Percentiles rank a stretch among this genome's conserved stretches.
These are phyloP conservation scores for Penicillium verrucosum DNA, from an alignment of 2,329 filamentous ascomycete genomes.

Conservation along the genomic window DNA sequence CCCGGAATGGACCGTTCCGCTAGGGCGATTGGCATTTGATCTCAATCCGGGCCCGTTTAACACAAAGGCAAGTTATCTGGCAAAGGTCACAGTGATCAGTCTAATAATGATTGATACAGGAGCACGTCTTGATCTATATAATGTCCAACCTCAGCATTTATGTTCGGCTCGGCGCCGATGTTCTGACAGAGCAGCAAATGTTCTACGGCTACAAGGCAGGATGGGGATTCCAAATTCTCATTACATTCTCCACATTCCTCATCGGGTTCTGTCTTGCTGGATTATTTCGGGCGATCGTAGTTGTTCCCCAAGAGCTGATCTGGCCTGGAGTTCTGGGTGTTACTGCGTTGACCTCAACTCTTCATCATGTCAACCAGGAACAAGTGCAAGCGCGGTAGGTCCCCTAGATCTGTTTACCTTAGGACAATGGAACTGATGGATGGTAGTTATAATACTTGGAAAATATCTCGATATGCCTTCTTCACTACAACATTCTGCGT, in stretches of 20 bases:
- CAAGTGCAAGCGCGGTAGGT: constrained; percentile 38
- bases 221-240: constrained; percentile 31
- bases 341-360: constrained; percentile 64
- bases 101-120: constrained; percentile 9
- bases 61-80: constrained; percentile 22
- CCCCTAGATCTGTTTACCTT: constrained; percentile 15
- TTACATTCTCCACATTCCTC: constrained; percentile 64
- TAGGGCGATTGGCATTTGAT: constrained; percentile 38
- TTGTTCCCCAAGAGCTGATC: constrained; percentile 57
- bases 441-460: constrained; percentile 40
- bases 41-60: constrained; percentile 34
- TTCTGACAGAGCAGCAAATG: constrained; percentile 29
- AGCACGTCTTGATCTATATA: constrained; percentile 27
- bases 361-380: constrained; percentile 58
- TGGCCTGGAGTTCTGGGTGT: constrained; percentile 53
- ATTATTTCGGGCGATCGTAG: constrained; percentile 59
- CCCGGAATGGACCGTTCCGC: constrained; percentile 19
- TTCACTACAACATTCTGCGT: constrained; percentile 18
- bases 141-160: constrained; percentile 32
- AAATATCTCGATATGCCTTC: constrained; percentile 33
- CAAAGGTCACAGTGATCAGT: not conserved
- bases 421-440: constrained; percentile 38
- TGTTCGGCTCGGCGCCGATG: constrained; percentile 26
- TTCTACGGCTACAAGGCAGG: constrained; percentile 27
- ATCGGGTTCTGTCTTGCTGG: constrained; percentile 60